These are phyloP conservation scores for Colletotrichum sublineola DNA, from an alignment of 2,329 filamentous ascomycete species.

Conservation along the genomic window DNA sequence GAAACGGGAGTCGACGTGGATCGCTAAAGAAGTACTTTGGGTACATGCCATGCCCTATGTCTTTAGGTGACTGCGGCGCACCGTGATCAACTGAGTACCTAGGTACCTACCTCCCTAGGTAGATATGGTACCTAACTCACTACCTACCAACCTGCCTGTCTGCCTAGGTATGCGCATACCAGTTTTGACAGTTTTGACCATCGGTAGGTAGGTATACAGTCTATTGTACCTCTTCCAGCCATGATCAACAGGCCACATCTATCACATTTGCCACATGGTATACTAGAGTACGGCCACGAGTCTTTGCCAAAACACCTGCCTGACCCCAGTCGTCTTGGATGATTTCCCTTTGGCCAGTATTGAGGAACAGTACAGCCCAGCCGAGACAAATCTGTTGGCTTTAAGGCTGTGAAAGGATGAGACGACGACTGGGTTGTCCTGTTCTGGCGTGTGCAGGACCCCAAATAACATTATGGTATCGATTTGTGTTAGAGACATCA, in stretches of 20 bases:
- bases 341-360: neutral
- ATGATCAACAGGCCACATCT: neutral
- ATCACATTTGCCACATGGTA: neutral
- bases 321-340: neutral
- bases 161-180: too few species aligned
- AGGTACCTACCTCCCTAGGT: neutral
- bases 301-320: neutral
- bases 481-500: conserved; percentile 19
- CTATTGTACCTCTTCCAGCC: neutral
- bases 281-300: neutral
- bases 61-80: neutral
- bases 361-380: neutral
- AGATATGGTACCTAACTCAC: neutral
- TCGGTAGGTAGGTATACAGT: neutral
- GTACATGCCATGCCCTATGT: neutral
- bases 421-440: neutral
- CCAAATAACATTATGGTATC: conserved; percentile 8
- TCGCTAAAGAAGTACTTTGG: neutral
- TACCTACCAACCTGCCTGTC: too few species aligned
- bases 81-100: neutral
- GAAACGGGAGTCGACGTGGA: neutral
- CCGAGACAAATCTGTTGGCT: neutral
- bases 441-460: conserved; percentile 2
- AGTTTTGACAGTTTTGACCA: too few species aligned
- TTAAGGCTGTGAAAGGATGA: conserved; percentile 4